Evolutionary conservation across 805 yeast species (phyloP).

Genomic region (Hanseniaspora lachancei): DNA sequence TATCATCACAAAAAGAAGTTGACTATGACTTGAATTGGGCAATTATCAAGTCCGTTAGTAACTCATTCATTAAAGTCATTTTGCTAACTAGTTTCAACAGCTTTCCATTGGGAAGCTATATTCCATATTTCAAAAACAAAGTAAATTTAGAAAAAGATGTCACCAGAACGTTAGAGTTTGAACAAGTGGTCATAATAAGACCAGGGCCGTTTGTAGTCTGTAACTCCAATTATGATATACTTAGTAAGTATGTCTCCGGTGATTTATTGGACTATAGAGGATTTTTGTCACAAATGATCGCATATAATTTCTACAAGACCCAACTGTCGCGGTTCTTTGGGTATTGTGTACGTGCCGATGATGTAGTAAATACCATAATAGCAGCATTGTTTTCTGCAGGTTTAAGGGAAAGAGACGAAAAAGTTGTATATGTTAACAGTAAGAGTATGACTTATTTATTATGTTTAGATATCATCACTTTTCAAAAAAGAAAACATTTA

Average conservation of each 20-base stretch:
- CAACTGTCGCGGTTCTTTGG: background rate
- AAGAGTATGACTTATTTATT: background rate
- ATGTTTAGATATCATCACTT: too few species aligned
- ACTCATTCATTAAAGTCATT: background rate
- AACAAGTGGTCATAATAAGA: background rate
- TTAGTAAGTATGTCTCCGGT: background rate
- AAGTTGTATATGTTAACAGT: background rate
- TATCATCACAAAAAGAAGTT: background rate
- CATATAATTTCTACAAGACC: background rate
- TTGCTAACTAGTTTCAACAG: background rate
- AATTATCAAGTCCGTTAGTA: background rate
- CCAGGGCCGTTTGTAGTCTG: background rate
- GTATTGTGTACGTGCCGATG: background rate
- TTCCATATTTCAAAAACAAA: background rate
- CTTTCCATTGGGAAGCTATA: background rate
- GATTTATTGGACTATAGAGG: background rate
- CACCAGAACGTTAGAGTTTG: background rate
- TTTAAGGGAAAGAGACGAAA: background rate
- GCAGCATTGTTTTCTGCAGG: background rate
- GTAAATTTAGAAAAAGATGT: background rate
- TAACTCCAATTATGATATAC: background rate
- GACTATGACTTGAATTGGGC: background rate
- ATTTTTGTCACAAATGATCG: background rate
- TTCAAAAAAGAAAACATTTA: too few species aligned
- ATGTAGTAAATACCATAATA: background rate